Base-by-base conservation (phyloP, 192 early-diverging fungal species). In the Endogone sp. region DNA sequence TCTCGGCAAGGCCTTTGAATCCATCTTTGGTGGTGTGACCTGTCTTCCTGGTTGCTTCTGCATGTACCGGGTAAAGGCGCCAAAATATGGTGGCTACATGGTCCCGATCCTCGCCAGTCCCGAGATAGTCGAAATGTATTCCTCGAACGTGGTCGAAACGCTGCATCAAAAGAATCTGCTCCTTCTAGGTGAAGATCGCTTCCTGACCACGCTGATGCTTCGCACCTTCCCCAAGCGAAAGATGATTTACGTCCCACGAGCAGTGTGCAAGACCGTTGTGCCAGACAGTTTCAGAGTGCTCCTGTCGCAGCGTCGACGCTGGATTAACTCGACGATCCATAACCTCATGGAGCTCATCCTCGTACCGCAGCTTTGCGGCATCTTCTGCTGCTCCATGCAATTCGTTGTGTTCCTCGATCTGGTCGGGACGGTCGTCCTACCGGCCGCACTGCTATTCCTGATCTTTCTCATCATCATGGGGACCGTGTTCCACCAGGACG, bases 301-400 rank as follows among this genome's bases (percentile, higher is more conserved):
- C 29, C 70, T 97, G 65, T 93, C 91, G 56, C 95, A 97, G 75
- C 84, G 95, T 56, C 86, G 95, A 60, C 87, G 95, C 31, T 96
- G 95, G 95, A 96, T 96, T 76, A 96, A 96, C 79, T 92, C 90
- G 58, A 96, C 95, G 0, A 89, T 96, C 71, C 94, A 96, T 76
- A 96, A 96, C 70, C 80, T 96, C 69, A 64, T 95, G 77, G 93
- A 95, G 76, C 77, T 96, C 67, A 86, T 96, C 60, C 85, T 91
- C 56, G 93, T 97, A 26, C 84, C 87, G 64, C 91, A 95, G 80
- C 81, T 97, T 27, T 97, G 95, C 77, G 95, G 95, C 25, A 95
- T 89, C 16, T 95, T 95, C 76, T 97, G 95, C 72, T 91, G 95
- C 69, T 91, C 90, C 60, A 92, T 95, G 94, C 95, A 97, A 89